Evolutionary conservation across 1,284 basidiomycete species (phyloP).

Genomic region (Irpex sp.): DNA sequence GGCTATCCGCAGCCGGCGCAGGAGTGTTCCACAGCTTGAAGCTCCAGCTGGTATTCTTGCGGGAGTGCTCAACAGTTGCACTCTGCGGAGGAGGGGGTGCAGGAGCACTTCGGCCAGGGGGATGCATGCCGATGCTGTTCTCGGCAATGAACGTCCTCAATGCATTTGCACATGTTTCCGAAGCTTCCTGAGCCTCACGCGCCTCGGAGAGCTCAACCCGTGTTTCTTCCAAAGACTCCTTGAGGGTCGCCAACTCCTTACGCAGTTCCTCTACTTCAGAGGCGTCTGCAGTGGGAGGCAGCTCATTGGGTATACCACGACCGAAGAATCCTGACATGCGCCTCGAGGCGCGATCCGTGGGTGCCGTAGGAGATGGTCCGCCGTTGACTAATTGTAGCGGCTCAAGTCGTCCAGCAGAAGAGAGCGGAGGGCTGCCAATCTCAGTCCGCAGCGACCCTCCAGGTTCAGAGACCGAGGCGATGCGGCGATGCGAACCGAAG

Average conservation of each 20-base stretch:
- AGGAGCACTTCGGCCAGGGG: conserved; percentile 18
- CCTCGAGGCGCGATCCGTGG: conserved; percentile 23
- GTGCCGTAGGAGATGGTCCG: background rate
- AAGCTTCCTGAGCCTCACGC: conserved; percentile 80
- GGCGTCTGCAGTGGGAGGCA: conserved; percentile 17
- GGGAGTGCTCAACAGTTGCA: background rate
- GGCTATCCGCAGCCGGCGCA: conserved; percentile 14
- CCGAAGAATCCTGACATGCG: conserved; percentile 52
- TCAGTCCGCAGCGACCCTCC: conserved; percentile 16
- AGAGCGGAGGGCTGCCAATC: conserved; percentile 17
- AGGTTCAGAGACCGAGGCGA: conserved; percentile 62
- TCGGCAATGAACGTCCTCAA: conserved; percentile 83
- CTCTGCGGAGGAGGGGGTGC: conserved; percentile 12
- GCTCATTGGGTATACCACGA: conserved; percentile 35
- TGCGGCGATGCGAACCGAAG: conserved; percentile 53
- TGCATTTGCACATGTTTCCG: conserved; percentile 79
- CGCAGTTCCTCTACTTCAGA: conserved; percentile 49
- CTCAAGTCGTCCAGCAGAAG: conserved; percentile 22
- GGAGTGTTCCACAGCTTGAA: conserved; percentile 55
- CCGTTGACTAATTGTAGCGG: conserved; percentile 13
- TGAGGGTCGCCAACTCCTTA: conserved; percentile 53
- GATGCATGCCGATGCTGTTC: conserved; percentile 49
- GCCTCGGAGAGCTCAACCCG: conserved; percentile 68
- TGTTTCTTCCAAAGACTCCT: conserved; percentile 56
- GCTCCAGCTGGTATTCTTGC: conserved; percentile 22